Evolutionary conservation across 257 asterid species (phyloP).

Genomic region (Mitragyna speciosa): DNA sequence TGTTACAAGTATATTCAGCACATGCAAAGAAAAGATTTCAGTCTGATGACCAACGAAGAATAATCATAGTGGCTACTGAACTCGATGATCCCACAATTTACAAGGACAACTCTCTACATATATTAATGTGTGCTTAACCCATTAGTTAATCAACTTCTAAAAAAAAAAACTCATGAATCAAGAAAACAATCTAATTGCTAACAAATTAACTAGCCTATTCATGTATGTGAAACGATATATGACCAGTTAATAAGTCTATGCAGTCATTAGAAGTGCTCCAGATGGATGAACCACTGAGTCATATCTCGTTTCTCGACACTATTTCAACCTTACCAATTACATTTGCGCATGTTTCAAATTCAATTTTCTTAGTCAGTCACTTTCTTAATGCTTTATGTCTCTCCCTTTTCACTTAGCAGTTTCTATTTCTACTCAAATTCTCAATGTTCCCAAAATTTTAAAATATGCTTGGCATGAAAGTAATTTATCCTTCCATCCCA

Average conservation of each 20-base stretch:
- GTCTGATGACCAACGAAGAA: background rate
- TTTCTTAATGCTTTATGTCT: background rate
- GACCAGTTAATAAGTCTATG: background rate
- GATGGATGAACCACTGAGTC: no score
- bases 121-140: background rate
- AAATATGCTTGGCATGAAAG: no score
- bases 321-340: background rate
- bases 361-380: background rate
- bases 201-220: background rate
- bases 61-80: background rate
- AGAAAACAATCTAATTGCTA: background rate
- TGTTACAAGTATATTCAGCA: background rate
- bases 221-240: background rate
- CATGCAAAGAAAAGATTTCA: background rate
- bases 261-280: no score
- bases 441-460: background rate
- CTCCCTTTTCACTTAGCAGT: background rate
- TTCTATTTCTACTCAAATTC: background rate
- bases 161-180: background rate
- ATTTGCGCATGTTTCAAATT: background rate
- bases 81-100: background rate
- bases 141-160: background rate
- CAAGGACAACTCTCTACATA: background rate
- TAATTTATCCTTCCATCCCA: background rate
- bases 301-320: background rate